Evolutionary conservation across 805 yeast genomes (phyloP), one percentile per base, ranked within the genome.

Genomic region (Yamadazyma ubonensis): DNA sequence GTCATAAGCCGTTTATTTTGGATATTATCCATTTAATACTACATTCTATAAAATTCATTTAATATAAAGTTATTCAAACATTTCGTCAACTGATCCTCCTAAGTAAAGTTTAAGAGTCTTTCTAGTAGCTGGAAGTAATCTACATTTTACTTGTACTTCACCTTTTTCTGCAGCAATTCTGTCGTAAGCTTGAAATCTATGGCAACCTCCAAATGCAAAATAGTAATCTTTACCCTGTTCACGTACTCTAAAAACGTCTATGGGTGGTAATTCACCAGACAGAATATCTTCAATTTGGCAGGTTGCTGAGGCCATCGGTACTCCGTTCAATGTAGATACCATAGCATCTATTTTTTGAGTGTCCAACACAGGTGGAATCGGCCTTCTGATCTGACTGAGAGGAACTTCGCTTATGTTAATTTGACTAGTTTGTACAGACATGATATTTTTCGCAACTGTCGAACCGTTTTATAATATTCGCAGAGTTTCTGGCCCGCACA

Each of bases 171-270:
- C 65, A 29, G 67, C 70, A 18, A 59, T 42, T 28, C 72, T 63
- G 42, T 86, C 93, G 55, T 88, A 88, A 0, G 95, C 95, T 58
- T 87, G 95, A 50, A 87, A 83, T 46, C 96, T 62, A 55, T 87
- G 96, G 55, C 96, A 87, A 0, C 96, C 96, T 5, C 96, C 96
- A 61, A 87, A 87, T 1, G 90, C 95, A 60, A 85, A 86, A 54
- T 82, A 86, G 57, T 73, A 73, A 26, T 61, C 70, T 35, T 75
- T 62, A 1, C 87, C 91, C 6, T 73, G 57, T 29, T 83, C 83
- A 30, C 81, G 68, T 2, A 86, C 85, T 26, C 73, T 71, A 46
- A 87, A 61, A 0, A 87, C 88, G 58, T 87, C 96, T 11, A 88
- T 73, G 1, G 96, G 91, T 2, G 96, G 96, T 27, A 86, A 61